Evolutionary conservation across 2,329 filamentous ascomycete species (phyloP), one percentile per base, ranked within the genome.

Genomic region (Talaromyces sp.): DNA sequence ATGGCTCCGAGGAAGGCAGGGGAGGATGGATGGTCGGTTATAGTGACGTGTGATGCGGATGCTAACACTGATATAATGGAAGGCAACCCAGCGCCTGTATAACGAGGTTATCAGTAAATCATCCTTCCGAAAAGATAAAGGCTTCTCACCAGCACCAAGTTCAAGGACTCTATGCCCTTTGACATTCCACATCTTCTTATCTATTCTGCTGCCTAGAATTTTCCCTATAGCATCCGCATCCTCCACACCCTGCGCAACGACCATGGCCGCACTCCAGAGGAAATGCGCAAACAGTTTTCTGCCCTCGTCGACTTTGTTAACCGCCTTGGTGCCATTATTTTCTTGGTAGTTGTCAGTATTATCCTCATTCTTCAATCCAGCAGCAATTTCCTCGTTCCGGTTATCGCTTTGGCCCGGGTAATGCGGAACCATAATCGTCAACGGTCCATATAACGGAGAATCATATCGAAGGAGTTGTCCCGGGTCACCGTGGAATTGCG

Each of bases 271-370:
- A 71, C 86, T 87, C 85, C 85, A 87, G 31, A 87, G 70, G 69
- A 86, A 84, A 73, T 88, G 85, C 39, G 84, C 84, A 75, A 86
- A 87, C 41, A 87, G 80, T 59, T 75, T 76, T 60, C 85, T 69
- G 47, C 82, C 80, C 60, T 82, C 78, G 62, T 87, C 83, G 3
- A 74, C 70, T 10, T 68, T 35, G 37, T 70, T 72, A 11, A 58
- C 58, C 7, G 50, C 41, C 2, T 52, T 66, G 13, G 69, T 66
- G 33, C 59, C 8, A 24, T 64, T 61, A 24, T 49, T 10, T 14
- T 19, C 11, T 10, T 1, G 45, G 10, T 27, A 6, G 27, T 49
- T 27, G 10, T 27, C 3, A 16, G 11, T 14, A 5, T 27, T 49
- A 14, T 49, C 45, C 10, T 49, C 45, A 1, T 49, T 14, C 16